These are phyloP conservation scores for Fusarium cicatricum DNA, from an alignment of 2,329 filamentous ascomycete species.

Conservation along the genomic window DNA sequence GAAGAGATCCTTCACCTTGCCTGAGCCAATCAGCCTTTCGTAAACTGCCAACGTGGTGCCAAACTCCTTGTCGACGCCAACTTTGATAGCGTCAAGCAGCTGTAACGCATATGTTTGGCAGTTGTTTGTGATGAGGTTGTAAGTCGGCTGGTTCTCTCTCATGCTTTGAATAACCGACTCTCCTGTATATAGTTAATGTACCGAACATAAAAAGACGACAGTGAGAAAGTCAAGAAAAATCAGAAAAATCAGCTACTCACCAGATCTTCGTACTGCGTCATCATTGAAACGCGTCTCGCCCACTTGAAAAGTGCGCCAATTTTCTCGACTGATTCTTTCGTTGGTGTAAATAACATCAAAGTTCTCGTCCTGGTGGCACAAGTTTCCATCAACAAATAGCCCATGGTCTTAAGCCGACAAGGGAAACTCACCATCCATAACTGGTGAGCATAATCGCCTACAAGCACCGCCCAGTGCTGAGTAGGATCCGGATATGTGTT, in stretches of 20 bases:
- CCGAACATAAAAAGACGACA: neutral
- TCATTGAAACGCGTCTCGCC: constrained; percentile 64
- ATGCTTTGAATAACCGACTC: constrained; percentile 64
- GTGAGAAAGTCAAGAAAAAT: neutral
- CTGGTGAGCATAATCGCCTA: constrained; percentile 63
- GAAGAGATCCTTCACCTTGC: constrained; percentile 63
- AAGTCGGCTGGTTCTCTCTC: constrained; percentile 56
- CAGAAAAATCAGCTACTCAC: constrained; percentile 42
- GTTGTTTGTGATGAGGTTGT: constrained; percentile 68
- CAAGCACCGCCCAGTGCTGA: constrained; percentile 67
- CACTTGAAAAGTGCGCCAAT: constrained; percentile 61
- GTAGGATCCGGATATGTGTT: constrained; percentile 65
- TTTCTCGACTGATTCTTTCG: constrained; percentile 52
- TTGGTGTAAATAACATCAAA: constrained; percentile 67
- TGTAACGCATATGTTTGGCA: constrained; percentile 65
- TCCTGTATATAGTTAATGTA: constrained; percentile 41
- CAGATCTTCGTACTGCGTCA: constrained; percentile 58
- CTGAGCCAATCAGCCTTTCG: constrained; percentile 57
- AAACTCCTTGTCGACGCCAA: constrained; percentile 59
- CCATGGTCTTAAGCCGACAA: rapidly evolving
- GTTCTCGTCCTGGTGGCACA: constrained; percentile 55
- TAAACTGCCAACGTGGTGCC: constrained; percentile 63
- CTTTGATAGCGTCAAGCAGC: constrained; percentile 63
- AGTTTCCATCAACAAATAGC: neutral
- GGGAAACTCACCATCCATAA: constrained; percentile 62